These are phyloP conservation scores for Salicornia ramosissima DNA, from an alignment of 148 eudicot species.

Conservation along the genomic window DNA sequence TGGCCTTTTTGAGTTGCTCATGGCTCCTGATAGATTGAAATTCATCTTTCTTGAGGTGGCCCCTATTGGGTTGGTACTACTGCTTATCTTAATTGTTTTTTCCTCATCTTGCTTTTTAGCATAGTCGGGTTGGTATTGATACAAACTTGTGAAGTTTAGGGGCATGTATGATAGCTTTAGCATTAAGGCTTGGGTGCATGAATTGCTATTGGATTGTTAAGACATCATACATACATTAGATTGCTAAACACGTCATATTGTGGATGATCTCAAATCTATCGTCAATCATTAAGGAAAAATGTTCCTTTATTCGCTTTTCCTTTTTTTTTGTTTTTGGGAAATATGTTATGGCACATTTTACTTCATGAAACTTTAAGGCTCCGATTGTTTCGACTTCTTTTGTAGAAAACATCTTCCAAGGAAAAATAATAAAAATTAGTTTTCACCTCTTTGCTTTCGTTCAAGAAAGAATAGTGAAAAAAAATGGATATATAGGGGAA, in stretches of 20 bases:
- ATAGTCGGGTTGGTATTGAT: neutral
- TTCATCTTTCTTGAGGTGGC: constrained; percentile 64
- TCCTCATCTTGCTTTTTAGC: neutral
- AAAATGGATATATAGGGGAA: no score
- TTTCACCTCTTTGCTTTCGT: no score
- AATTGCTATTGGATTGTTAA: neutral
- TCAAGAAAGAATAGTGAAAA: no score
- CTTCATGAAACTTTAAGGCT: no score
- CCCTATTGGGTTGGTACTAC: constrained; percentile 74
- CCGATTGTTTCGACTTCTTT: no score
- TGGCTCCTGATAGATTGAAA: constrained; percentile 48
- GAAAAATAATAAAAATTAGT: no score
- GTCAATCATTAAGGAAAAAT: neutral
- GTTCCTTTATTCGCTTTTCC: no score
- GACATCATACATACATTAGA: neutral
- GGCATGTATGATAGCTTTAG: neutral
- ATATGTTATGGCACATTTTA: no score
- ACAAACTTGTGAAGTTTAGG: neutral
- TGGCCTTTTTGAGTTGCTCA: constrained; percentile 58
- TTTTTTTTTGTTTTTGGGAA: no score
- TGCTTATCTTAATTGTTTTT: constrained; percentile 12
- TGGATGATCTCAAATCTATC: neutral
- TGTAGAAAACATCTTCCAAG: no score
- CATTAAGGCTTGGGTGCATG: neutral
- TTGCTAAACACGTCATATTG: no score